Evolutionary conservation across 805 yeast genomes (phyloP), one percentile per base, ranked within the genome.

Genomic region (Kodamaea lidongshanica): DNA sequence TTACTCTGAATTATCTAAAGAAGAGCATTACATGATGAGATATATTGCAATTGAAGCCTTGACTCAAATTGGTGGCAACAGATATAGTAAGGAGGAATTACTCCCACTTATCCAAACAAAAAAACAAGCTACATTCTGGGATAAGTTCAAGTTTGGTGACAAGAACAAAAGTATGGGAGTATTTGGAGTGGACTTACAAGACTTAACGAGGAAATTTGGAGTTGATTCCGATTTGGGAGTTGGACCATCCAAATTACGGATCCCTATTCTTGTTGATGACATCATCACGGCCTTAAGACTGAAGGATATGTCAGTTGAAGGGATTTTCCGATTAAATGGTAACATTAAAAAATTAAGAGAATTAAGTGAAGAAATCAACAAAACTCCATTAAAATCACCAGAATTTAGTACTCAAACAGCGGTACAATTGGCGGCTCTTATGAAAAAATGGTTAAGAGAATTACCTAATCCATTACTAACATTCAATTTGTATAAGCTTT

Each of bases 291-390:
- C 94, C 0, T 72, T 92, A 64, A 73, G 84, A 31, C 89, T 81
- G 37, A 86, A 84, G 67, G 97, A 92, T 56, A 75, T 89, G 80
- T 84, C 96, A 3, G 87, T 79, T 17, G 98, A 92, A 56, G 98
- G 98, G 37, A 80, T 92, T 4, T 92, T 92, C 70, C 74, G 99
- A 46, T 81, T 88, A 50, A 92, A 92, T 51, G 99, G 99, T 48
- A 92, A 92, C 51, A 88, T 92, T 48, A 77, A 87, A 45, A 71
- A 83, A 25, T 63, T 89, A 29, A 74, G 80, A 43, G 83, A 79
- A 41, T 59, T 88, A 35, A 72, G 86, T 0, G 85, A 76, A 32
- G 70, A 65, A 27, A 79, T 89, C 41, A 92, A 92, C 56, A 63
- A 69, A 25, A 67, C 72, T 42, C 95, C 96, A 2, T 70, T 75